Conservation (phyloP, 805 yeast species). For the Starmerella vaccinii region DNA sequence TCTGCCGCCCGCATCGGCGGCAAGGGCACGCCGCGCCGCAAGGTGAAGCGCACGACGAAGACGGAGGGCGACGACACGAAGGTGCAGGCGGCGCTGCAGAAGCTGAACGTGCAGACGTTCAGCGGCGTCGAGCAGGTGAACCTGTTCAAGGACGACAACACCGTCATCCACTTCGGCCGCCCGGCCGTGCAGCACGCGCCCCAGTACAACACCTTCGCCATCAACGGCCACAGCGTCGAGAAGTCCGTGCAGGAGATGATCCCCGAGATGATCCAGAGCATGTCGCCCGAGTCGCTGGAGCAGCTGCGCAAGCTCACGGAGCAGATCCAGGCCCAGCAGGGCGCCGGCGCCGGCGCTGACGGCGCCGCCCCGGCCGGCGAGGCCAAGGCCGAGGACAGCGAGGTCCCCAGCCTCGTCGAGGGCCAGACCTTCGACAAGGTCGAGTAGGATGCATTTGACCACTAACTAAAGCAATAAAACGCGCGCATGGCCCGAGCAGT, state of each 20-base stretch:
- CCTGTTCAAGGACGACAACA: constrained; percentile 94
- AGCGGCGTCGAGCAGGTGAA: constrained; percentile 93
- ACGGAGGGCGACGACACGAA: constrained; percentile 71
- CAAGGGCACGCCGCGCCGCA: constrained; percentile 67
- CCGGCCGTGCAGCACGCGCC: constrained; percentile 93
- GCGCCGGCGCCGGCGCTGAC: too few species aligned
- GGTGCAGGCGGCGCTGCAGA: constrained; percentile 77
- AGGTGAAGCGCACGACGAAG: constrained; percentile 60
- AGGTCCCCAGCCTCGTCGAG: constrained; percentile 63
- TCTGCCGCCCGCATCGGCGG: constrained; percentile 56
- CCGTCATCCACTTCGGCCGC: constrained; percentile 89
- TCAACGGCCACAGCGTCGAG: constrained; percentile 91
- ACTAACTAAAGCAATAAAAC: neutral
- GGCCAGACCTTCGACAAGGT: constrained; percentile 78
- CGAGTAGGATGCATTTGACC: constrained; percentile 31
- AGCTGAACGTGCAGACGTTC: constrained; percentile 78
- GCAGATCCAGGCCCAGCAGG: constrained; percentile 57
- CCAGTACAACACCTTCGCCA: constrained; percentile 81
- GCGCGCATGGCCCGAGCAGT: neutral
- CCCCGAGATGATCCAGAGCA: constrained; percentile 89
- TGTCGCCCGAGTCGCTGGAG: constrained; percentile 90
- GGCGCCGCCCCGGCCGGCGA: too few species aligned
- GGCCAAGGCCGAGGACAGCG: constrained; percentile 41
- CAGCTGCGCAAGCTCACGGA: constrained; percentile 82
- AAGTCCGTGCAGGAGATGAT: constrained; percentile 84